Percentiles rank a stretch among this genome's conserved stretches.
Conservation (phyloP, 805 yeast genomes). For the Wickerhamiella brachini region DNA sequence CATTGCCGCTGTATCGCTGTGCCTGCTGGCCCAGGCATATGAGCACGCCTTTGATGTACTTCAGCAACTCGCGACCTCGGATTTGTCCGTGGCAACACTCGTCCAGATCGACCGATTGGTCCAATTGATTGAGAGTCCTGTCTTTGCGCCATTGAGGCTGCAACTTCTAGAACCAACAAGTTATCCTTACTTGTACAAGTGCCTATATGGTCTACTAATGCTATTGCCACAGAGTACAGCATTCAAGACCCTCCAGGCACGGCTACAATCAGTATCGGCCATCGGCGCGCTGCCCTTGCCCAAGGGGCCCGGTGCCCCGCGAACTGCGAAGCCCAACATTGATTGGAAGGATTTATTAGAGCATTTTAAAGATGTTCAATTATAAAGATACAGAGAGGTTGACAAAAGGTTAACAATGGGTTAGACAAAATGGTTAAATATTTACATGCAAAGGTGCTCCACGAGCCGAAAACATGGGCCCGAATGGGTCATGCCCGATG, state of each 20-base stretch:
- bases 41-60: conserved; percentile 76
- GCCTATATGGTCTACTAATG: conserved; percentile 87
- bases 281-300: conserved; percentile 25
- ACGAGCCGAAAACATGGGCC: neutral
- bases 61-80: conserved; percentile 67
- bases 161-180: conserved; percentile 81
- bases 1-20: conserved; percentile 73
- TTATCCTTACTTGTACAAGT: conserved; percentile 68
- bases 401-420: no score
- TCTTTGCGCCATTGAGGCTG: conserved; percentile 70
- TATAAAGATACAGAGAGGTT: neutral
- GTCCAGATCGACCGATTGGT: conserved; percentile 83
- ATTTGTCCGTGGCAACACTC: conserved; percentile 61
- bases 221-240: conserved; percentile 88
- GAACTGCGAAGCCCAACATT: conserved; percentile 15
- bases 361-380: conserved; percentile 38
- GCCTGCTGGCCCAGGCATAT: conserved; percentile 76
- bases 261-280: conserved; percentile 45
- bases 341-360: conserved; percentile 33
- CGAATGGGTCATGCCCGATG: neutral
- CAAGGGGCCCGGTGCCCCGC: conserved; percentile 1
- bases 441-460: neutral
- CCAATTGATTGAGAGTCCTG: conserved; percentile 84
- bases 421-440: neutral
- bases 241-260: conserved; percentile 62